Base-by-base conservation (phyloP, 371 early-diverging fungal species). In the Syncephalastrum contaminatum region DNA sequence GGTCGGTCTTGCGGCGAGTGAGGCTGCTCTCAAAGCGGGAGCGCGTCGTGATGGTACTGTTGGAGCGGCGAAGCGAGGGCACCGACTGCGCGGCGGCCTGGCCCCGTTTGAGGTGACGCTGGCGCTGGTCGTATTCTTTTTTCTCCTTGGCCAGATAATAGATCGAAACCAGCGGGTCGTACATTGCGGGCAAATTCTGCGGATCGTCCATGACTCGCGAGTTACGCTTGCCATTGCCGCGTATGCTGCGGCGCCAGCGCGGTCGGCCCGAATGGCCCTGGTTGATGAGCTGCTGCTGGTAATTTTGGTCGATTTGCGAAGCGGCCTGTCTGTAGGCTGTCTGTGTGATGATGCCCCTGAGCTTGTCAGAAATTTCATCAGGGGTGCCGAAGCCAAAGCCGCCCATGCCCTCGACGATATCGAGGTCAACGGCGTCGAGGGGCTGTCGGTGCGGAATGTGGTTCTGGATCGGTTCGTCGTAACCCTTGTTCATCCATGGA, bases 81-180 rank as follows among this genome's bases (percentile, higher is more conserved):
- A 44, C 46, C 13, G 62, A 56, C 36, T 63, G 36, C 20, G 58
- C 51, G 20, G 67, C 56, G 8, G 59, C 58, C 25, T 24, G 44
- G 14, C 61, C 61, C 1, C 52, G 47, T 10, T 65, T 54, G 13
- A 69, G 47, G n/a, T 58, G 58, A 3, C 54, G 43, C 36, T 66
- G 65, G 52, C 74, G 40, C 27, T 57, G 56, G 15, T 76, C 73
- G 2, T 66, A 58, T 22, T 74, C 75, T 51, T 66, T 67, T 45
- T 70, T 82, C 70, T 95, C 96, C 53, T 82, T 82, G 19, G 93
- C 93, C 36, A 95, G 80, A 58, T 90, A 88, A 59, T 95, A 95
- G 19, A 95, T 89, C 54, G 91, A 92, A 8, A 92, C 77, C 25
- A 91, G 63, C 2, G 93, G 93, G 58, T 84, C 81, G 18, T 73